Percentiles rank a stretch among this genome's conserved stretches.
phyloP scores from a whole-genome alignment of 345 rosid genomes.

The Moricandia arvensis region DNA sequence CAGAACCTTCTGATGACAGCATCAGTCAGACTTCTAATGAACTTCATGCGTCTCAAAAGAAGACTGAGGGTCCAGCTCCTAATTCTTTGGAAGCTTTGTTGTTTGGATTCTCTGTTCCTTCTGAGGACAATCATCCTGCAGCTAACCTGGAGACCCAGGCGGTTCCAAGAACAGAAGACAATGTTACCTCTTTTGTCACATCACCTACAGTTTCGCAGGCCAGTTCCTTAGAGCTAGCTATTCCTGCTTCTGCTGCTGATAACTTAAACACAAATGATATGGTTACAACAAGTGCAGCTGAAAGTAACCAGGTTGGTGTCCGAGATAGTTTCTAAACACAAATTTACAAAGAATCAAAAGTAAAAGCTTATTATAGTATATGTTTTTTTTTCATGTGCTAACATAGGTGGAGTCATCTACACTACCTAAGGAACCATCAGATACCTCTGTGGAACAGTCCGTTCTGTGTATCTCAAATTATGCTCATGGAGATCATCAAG shows the following conservation, averaged over 20 bases:
- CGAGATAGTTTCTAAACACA: background rate
- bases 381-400: slow-evolving; percentile 26
- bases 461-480: slow-evolving; percentile 33
- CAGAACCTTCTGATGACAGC: slow-evolving; percentile 36
- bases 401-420: slow-evolving; percentile 24
- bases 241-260: slow-evolving; percentile 11
- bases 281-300: slow-evolving; percentile 19
- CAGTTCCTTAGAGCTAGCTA: slow-evolving; percentile 23
- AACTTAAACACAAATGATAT: slow-evolving; percentile 24
- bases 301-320: slow-evolving; percentile 46
- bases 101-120: slow-evolving; percentile 48
- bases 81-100: slow-evolving; percentile 62
- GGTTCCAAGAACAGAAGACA: slow-evolving; percentile 5
- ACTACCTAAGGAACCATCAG: slow-evolving; percentile 36
- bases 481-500: slow-evolving; percentile 36
- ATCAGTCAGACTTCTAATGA: slow-evolving; percentile 36
- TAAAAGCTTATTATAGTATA: background rate
- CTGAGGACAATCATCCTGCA: slow-evolving; percentile 26
- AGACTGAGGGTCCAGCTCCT: slow-evolving; percentile 36
- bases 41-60: slow-evolving; percentile 33
- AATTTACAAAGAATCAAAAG: background rate
- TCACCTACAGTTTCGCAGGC: slow-evolving; percentile 33
- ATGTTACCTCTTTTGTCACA: slow-evolving; percentile 23
- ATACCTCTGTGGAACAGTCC: slow-evolving; percentile 32
- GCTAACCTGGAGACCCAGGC: slow-evolving; percentile 25